These are phyloP conservation scores for Mycena sanguinolenta DNA, from an alignment of 768 basidiomycete species.

Conservation along the genomic window DNA sequence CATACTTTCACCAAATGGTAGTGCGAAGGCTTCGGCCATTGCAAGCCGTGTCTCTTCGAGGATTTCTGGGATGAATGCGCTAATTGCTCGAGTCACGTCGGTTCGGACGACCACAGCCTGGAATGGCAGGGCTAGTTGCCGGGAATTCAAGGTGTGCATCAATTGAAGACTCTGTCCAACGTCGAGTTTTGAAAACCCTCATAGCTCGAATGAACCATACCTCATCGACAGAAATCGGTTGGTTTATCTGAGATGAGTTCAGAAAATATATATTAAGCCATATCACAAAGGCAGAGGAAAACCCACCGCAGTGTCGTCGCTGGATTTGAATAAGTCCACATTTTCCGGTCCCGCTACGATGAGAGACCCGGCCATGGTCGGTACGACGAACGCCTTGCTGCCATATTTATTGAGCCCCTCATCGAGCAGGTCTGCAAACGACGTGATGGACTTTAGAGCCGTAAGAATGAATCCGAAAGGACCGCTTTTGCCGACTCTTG, in stretches of 20 bases:
- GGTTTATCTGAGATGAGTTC: background rate
- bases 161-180: background rate
- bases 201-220: background rate
- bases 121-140: background rate
- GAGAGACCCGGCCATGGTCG: background rate
- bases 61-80: background rate
- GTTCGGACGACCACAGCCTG: background rate
- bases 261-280: background rate
- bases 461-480: background rate
- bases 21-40: background rate
- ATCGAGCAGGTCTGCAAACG: background rate
- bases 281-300: background rate
- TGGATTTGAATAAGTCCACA: background rate
- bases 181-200: background rate
- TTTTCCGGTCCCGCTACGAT: background rate
- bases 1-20: background rate
- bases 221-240: background rate
- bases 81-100: background rate
- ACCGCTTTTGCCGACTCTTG: background rate
- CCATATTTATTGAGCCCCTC: background rate
- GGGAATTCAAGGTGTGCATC: background rate
- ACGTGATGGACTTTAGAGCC: background rate
- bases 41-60: background rate
- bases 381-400: background rate
- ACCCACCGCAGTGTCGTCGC: background rate